phyloP scores from a whole-genome alignment of 768 basidiomycete species.

The Suillus americanus region DNA sequence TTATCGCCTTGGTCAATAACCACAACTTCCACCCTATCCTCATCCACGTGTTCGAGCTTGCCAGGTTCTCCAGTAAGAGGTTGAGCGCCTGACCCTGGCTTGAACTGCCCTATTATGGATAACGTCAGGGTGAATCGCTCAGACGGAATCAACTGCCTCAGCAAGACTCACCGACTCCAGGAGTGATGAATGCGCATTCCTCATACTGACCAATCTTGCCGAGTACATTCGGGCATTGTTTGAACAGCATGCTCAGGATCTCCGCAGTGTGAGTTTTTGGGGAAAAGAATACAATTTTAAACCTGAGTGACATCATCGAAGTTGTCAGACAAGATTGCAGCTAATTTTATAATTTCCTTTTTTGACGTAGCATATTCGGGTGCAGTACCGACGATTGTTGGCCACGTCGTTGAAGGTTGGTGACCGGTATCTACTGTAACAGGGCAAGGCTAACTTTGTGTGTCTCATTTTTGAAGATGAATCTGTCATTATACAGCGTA shows the following conservation, averaged over 20 bases:
- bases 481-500: slow-evolving; percentile 86
- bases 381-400: neutral
- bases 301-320: slow-evolving; percentile 24
- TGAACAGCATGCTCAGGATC: slow-evolving; percentile 47
- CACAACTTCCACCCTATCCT: slow-evolving; percentile 53
- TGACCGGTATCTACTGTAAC: no score
- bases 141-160: neutral
- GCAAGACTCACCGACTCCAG: slow-evolving; percentile 47
- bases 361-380: neutral
- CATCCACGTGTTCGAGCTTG: slow-evolving; percentile 48
- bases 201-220: slow-evolving; percentile 56
- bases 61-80: slow-evolving; percentile 45
- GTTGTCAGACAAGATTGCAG: slow-evolving; percentile 6
- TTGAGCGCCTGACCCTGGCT: slow-evolving; percentile 39
- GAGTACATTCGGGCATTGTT: slow-evolving; percentile 40
- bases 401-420: neutral
- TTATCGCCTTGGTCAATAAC: slow-evolving; percentile 39
- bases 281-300: slow-evolving; percentile 56
- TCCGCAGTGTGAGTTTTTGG: slow-evolving; percentile 41
- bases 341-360: slow-evolving; percentile 24
- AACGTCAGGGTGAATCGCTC: neutral
- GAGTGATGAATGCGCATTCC: slow-evolving; percentile 53
- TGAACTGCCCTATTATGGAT: slow-evolving; percentile 45
- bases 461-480: slow-evolving; percentile 36
- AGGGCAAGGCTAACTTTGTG: neutral